Evolutionary conservation across 2,329 filamentous ascomycete species (phyloP).

Genomic region (Metarhizium anisopliae): DNA sequence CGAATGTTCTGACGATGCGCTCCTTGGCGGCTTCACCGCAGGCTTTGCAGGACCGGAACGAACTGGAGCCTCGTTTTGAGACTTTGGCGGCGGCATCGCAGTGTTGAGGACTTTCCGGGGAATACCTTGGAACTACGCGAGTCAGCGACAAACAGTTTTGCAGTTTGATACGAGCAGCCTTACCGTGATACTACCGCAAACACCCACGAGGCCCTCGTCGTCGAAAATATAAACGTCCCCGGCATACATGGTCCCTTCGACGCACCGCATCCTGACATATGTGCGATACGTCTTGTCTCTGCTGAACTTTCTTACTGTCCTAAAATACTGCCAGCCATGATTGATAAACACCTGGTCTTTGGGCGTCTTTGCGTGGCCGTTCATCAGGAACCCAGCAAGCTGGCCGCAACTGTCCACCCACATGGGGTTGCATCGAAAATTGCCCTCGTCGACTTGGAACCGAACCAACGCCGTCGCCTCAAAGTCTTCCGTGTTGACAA

Average conservation of each 20-base stretch:
- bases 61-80: neutral
- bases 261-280: neutral
- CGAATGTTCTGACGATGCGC: neutral
- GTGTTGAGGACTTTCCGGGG: neutral
- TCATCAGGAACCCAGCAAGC: neutral
- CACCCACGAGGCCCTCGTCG: neutral
- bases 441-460: neutral
- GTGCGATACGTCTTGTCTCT: neutral
- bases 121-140: neutral
- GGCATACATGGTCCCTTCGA: neutral
- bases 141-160: neutral
- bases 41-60: neutral
- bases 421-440: neutral
- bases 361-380: neutral
- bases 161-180: neutral
- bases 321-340: neutral
- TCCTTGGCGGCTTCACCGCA: neutral
- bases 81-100: neutral
- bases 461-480: constrained; percentile 5
- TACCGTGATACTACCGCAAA: neutral
- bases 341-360: neutral
- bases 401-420: neutral
- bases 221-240: neutral
- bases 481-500: constrained; percentile 6
- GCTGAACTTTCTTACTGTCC: neutral